Conservation (phyloP, 2,329 filamentous ascomycete species). For the Triangularia setosa region DNA sequence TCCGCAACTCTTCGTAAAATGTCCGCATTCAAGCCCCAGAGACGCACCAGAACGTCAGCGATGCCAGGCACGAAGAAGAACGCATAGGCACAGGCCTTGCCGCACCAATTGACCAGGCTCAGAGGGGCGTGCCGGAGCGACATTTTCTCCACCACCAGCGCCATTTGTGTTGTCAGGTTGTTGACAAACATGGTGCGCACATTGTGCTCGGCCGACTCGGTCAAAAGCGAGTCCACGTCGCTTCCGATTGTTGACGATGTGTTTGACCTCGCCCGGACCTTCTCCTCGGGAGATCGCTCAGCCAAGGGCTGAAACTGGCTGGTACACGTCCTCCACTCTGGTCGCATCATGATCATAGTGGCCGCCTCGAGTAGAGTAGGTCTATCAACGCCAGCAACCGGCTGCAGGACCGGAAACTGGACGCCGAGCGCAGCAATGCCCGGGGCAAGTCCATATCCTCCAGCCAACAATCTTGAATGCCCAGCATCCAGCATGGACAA, state of each 20-base stretch:
- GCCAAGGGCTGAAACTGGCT: constrained; percentile 61
- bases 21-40: constrained; percentile 71
- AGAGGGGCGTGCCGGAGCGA: constrained; percentile 64
- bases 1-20: constrained; percentile 67
- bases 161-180: constrained; percentile 79
- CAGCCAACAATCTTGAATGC: constrained; percentile 39
- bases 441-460: constrained; percentile 17
- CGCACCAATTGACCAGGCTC: constrained; percentile 77
- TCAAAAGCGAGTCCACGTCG: constrained; percentile 54
- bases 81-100: constrained; percentile 85
- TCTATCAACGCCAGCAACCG: constrained; percentile 78
- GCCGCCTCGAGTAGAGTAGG: constrained; percentile 75
- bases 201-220: constrained; percentile 77
- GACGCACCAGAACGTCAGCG: constrained; percentile 73
- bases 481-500: constrained; percentile 71
- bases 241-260: constrained; percentile 61
- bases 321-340: constrained; percentile 78
- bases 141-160: constrained; percentile 85
- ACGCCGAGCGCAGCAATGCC: constrained; percentile 17
- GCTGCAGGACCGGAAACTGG: constrained; percentile 44
- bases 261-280: constrained; percentile 41
- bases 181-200: constrained; percentile 81
- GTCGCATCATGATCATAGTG: constrained; percentile 78
- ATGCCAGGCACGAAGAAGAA: constrained; percentile 90
- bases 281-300: constrained; percentile 50